Evolutionary conservation across 257 asterid genomes (phyloP), one percentile per base, ranked within the genome.

Genomic region (Solanum bulbocastanum): DNA sequence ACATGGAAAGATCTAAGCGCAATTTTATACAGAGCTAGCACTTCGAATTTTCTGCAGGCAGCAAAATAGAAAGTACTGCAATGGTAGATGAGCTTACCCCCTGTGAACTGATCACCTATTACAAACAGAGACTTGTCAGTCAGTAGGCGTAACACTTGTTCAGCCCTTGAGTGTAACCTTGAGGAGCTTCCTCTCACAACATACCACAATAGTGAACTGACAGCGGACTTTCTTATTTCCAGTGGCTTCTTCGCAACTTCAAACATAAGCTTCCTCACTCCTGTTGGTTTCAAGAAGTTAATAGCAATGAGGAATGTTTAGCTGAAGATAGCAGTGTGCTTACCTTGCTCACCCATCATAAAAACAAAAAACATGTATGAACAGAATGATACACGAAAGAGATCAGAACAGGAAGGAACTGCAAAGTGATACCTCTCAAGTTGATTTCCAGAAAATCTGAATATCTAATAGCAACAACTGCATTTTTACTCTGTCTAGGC

Each of bases 211-310:
- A 97, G 91, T 86, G 93, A 92, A 89, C 95, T 92, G 88, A 89
- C 95, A 37, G 95, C 95, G 56, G 93, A 94, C 89, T 91, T 94
- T 91, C 95, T 93, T 52, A 89, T 88, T 71, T 91, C 94, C 15
- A 92, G 90, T 90, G 98, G 95, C 83, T 94, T 93, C 90, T 93
- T 93, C 60, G 88, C 92, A 89, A 95, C 96, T 92, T 97, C 99
- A 90, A 83, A 69, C 93, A 95, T 93, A 83, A 96, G 93, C 87
- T 91, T 90, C 88, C 90, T 68, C 56, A 94, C 90, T 87, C 95
- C 99, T 96, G 94, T 89, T 42, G 87, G 90, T 84, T 40, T 87
- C 76, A 78, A 87, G 84, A 71, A 86, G 81, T 86, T 23, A 88
- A 86, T 5, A 22, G 20, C 18, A 33, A 32, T 49, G 12, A 82